Evolutionary conservation across 805 yeast species (phyloP).

Genomic region (Saccharomycopsis oosterbeekiorum): DNA sequence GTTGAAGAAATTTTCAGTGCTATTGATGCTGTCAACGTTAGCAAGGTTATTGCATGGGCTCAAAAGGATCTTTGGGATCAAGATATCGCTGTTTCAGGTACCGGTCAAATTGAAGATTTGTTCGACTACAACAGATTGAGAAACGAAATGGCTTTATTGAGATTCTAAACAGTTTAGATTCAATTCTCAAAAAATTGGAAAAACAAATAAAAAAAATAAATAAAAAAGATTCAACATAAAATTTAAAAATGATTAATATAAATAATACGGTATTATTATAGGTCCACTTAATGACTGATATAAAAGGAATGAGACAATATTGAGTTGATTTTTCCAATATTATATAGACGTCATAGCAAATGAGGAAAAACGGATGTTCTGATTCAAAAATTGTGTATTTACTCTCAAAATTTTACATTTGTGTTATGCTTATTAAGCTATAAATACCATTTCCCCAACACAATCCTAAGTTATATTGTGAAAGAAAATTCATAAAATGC

Average conservation of each 20-base stretch:
- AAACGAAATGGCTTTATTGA: constrained; percentile 83
- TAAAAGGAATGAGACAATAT: neutral
- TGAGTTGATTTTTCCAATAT: neutral
- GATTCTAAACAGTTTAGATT: constrained; percentile 40
- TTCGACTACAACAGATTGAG: constrained; percentile 79
- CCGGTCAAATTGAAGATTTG: constrained; percentile 79
- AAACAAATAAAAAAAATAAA: neutral
- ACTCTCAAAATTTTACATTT: neutral
- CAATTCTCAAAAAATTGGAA: neutral
- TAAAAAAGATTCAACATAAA: neutral
- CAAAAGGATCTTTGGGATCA: constrained; percentile 69
- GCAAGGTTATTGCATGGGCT: constrained; percentile 65
- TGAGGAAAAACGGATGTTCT: neutral
- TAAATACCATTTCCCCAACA: neutral
- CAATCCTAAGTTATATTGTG: neutral
- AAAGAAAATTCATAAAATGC: neutral
- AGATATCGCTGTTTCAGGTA: constrained; percentile 74
- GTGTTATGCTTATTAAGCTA: neutral
- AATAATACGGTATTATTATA: neutral
- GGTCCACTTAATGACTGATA: neutral
- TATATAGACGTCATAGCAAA: neutral
- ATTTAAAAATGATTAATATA: neutral
- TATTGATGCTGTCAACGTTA: constrained; percentile 54
- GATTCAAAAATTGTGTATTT: neutral
- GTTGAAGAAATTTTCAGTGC: constrained; percentile 47